Evolutionary conservation across 768 basidiomycete species (phyloP), one percentile per base, ranked within the genome.

Genomic region (Strobilomyces echinocephalus): DNA sequence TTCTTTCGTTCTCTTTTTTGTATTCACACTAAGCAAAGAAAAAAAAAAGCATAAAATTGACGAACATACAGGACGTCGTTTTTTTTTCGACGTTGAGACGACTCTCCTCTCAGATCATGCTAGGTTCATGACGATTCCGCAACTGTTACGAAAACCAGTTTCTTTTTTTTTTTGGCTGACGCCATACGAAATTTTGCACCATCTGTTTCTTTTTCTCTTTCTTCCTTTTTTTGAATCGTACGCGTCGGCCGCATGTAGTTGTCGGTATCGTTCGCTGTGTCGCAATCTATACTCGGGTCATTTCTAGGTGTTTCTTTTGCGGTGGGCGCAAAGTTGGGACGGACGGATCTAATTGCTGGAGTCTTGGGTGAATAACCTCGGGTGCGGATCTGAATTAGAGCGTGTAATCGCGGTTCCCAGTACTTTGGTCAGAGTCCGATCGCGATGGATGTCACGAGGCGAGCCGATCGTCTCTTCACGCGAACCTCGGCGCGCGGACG

Each of bases 41-140:
- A 38, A 24, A n/a, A 24, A 36, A 30, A 35, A 46, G 3, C 15
- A 46, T 33, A 46, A 45, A 45, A 30, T 15, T 31, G 45, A 42
- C 35, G 21, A 41, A 21, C 20, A 9, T 21, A 34, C 39, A 50
- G n/a, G 42, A 50, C 34, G 35, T 44, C 47, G 28, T 49, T 50
- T 50, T 24, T 48, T 30, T 26, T 18, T 46, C 24, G 51, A 31
- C 44, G 24, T 24, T 24, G 24, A 24, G 24, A 39, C 52, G 24
- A 34, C n/a, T 16, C 26, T n/a, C 40, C 33, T 35, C 43, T 5
- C 14, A 14, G 52, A 52, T 63, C 63, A 63, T 66, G 66, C 63
- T 52, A 41, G 63, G 60, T 53, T 60, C 63, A 67, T 66, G 65
- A 67, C 33, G 15, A 46, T 9, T 28, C 34, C 45, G 26, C 49